These are phyloP conservation scores for Rickenella mellea DNA, from an alignment of 768 basidiomycete genomes.

Conservation along the genomic window DNA sequence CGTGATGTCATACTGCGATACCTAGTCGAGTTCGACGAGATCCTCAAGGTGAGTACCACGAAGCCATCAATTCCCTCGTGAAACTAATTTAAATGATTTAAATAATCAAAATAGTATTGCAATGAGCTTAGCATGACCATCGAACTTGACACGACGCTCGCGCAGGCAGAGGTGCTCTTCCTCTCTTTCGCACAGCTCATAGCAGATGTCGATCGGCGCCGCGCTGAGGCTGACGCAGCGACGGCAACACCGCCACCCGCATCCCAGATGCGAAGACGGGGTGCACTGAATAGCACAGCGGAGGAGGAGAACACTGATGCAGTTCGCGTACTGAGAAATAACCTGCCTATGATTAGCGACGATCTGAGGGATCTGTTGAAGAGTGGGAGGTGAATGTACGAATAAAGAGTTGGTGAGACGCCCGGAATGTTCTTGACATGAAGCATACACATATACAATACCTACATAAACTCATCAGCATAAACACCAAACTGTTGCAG, in stretches of 20 bases:
- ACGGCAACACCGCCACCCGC: constrained; percentile 5
- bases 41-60: constrained; percentile 44
- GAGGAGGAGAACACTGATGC: neutral
- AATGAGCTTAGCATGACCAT: constrained; percentile 95
- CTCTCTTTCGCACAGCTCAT: constrained; percentile 84
- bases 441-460: too few relatives aligned
- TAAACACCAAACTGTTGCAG: too few relatives aligned
- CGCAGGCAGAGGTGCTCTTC: constrained; percentile 95
- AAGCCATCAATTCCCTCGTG: neutral
- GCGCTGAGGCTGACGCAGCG: constrained; percentile 39
- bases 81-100: constrained; percentile 1
- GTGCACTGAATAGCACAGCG: constrained; percentile 9
- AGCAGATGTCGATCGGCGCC: constrained; percentile 79
- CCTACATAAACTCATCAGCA: too few relatives aligned
- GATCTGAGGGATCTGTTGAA: constrained; percentile 53
- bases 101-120: constrained; percentile 52
- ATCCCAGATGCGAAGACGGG: constrained; percentile 21
- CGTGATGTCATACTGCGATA: constrained; percentile 93
- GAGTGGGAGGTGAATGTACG: constrained; percentile 30
- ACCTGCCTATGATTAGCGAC: constrained; percentile 45
- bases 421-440: too few relatives aligned
- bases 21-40: constrained; percentile 87
- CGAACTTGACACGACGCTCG: constrained; percentile 89
- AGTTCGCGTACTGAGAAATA: constrained; percentile 18
- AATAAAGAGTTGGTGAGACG: too few relatives aligned